Evolutionary conservation across 495 filamentous ascomycete species (phyloP), one percentile per base, ranked within the genome.

Genomic region (Neohortaea acidophila): DNA sequence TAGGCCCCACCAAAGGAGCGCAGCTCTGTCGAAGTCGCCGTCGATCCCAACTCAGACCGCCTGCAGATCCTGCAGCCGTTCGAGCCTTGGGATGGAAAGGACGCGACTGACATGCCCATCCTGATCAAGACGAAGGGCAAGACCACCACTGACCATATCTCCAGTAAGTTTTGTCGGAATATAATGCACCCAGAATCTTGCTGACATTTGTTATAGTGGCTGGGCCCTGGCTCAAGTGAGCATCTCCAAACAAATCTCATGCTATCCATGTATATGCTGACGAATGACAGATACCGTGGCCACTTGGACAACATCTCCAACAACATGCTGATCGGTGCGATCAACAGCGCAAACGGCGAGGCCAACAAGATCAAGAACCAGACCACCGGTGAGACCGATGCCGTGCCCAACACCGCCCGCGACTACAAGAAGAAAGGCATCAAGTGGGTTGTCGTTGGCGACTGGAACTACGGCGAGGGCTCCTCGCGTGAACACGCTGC

Each of bases 241-340:
- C n/a, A n/a, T n/a, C n/a, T n/a, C n/a, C n/a, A n/a, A n/a, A n/a
- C n/a, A n/a, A n/a, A n/a, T n/a, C n/a, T n/a, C n/a, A n/a, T n/a
- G n/a, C n/a, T n/a, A n/a, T n/a, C n/a, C n/a, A n/a, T n/a, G n/a
- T n/a, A n/a, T n/a, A n/a, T n/a, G n/a, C n/a, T n/a, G n/a, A n/a
- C n/a, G n/a, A n/a, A n/a, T n/a, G n/a, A n/a, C n/a, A n/a, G n/a
- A n/a, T 97, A 97, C 75, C 84, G 91, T 73, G 89, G 89, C 33
- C 89, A 97, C 61, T 72, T 97, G 58, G 91, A 97, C 72, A 97
- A 97, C 73, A 96, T 97, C 70, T 96, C 91, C 56, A 96, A 96
- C 77, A 97, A 97, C 75, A 94, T 96, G 86, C 66, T 97, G 62
- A 96, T 97, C 54, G 91, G 91, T 67, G 89, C 89, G 47, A 81